Base-by-base conservation (phyloP, 1,284 basidiomycete species). In the Heterobasidion parviporum region DNA sequence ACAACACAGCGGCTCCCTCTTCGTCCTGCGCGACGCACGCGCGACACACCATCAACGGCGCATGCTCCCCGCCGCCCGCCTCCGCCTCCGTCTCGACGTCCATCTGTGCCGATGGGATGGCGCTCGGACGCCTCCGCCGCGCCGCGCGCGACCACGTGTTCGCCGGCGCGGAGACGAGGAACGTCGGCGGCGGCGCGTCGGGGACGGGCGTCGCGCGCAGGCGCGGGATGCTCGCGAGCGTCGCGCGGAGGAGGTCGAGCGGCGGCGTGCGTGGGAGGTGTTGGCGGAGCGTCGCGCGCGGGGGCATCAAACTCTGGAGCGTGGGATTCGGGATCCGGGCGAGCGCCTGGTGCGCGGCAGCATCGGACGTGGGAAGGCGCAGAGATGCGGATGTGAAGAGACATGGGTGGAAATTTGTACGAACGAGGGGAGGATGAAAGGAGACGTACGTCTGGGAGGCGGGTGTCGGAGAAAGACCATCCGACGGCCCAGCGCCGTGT, bases 401-500 rank as follows among this genome's bases (percentile, higher is more conserved):
- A 26, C 1, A 5, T 26, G 50, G n/a, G 45, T 18, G 3, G 16
- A 36, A 9, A 26, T n/a, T 26, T 26, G 26, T 4, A 5, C 26
- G 38, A 41, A 6, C 6, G 38, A 8, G n/a, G 38, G 38, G 10
- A n/a, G 41, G 47, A 52, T 14, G 47, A 32, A 26, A 53, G 20
- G 33, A 36, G 32, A 74, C 88, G 53, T 65, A 93, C 93, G 59
- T 95, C 91, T 1, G 89, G 85, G 33, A 96, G 71, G 8, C 83
- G 80, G 8, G 68, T 65, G 18, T 79, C 73, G 1, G 70, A 73
- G 58, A 87, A 86, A 0, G 89, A 92, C 95, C 95, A 98, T 0
- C 80, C 89, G 0, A 98, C 70, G 0, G 87, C 89, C 94, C 94
- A 98, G 18, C 95, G 80, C 9, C 85, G 79, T 0, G 94, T 98